Conservation (phyloP, 2,329 filamentous ascomycete species). For the Nannizzia gypsea region DNA sequence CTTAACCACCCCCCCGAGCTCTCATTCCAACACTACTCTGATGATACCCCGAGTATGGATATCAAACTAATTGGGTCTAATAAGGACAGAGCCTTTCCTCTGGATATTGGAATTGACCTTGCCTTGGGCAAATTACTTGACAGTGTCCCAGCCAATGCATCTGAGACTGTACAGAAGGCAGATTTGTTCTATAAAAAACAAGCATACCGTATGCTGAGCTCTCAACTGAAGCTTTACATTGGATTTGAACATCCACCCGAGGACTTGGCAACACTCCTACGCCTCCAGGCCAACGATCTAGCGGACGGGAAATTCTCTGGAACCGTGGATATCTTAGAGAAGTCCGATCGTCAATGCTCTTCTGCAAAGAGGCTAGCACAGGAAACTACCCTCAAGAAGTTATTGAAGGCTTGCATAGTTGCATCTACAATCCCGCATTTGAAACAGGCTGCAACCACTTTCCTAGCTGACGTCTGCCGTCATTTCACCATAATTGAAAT, state of each 20-base stretch:
- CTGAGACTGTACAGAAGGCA: slow-evolving; percentile 44
- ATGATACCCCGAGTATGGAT: slow-evolving; percentile 80
- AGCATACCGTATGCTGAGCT: slow-evolving; percentile 73
- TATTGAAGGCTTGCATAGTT: slow-evolving; percentile 81
- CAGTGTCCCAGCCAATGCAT: slow-evolving; percentile 38
- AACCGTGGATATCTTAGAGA: slow-evolving; percentile 55
- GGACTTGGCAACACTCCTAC: slow-evolving; percentile 70
- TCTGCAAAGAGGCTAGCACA: slow-evolving; percentile 78
- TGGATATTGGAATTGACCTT: slow-evolving; percentile 73
- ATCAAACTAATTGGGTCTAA: slow-evolving; percentile 80
- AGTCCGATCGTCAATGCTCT: slow-evolving; percentile 68
- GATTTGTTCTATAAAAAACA: slow-evolving; percentile 89
- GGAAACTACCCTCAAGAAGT: slow-evolving; percentile 67
- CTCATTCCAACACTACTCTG: slow-evolving; percentile 69
- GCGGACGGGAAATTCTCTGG: slow-evolving; percentile 61
- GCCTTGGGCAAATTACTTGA: slow-evolving; percentile 84
- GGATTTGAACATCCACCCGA: slow-evolving; percentile 81
- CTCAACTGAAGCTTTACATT: slow-evolving; percentile 81
- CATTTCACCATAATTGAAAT: slow-evolving; percentile 89
- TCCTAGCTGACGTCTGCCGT: slow-evolving; percentile 69
- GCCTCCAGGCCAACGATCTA: slow-evolving; percentile 81
- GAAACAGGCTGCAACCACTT: slow-evolving; percentile 59
- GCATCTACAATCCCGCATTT: slow-evolving; percentile 73
- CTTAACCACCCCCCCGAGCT: slow-evolving; percentile 81
- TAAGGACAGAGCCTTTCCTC: slow-evolving; percentile 76